phyloP scores from a whole-genome alignment of 768 basidiomycete genomes.

The Mycena capillaripes region DNA sequence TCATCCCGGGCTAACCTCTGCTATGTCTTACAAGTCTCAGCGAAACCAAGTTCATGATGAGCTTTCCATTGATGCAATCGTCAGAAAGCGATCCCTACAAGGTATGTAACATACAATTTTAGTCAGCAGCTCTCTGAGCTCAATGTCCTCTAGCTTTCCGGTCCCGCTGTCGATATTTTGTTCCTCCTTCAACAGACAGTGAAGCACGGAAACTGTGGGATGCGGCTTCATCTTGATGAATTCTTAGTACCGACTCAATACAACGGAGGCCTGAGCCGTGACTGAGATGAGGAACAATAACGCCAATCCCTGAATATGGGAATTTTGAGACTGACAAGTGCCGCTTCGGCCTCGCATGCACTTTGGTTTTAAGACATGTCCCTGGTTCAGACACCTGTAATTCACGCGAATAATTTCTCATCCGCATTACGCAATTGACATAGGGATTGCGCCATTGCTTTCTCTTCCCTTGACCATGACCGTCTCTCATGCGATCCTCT shows the following conservation, averaged over 20 bases:
- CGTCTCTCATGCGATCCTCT: not conserved
- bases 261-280: not conserved
- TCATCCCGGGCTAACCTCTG: not conserved
- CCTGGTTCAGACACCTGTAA: no score
- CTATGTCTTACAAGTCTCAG: constrained; percentile 51
- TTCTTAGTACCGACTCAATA: not conserved
- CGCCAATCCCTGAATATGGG: no score
- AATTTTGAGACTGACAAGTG: no score
- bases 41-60: constrained; percentile 84
- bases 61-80: constrained; percentile 77
- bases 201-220: constrained; percentile 74
- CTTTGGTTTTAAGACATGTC: no score
- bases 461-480: constrained; percentile 3
- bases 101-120: constrained; percentile 70
- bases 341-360: no score
- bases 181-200: constrained; percentile 70
- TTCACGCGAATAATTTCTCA: not conserved
- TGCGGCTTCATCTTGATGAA: constrained; percentile 39
- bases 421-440: constrained; percentile 9
- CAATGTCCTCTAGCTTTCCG: constrained; percentile 69
- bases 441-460: not conserved
- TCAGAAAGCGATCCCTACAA: constrained; percentile 77
- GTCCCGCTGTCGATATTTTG: constrained; percentile 85
- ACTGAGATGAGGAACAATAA: no score
- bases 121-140: not conserved